Evolutionary conservation across 2,329 filamentous ascomycete species (phyloP), one percentile per base, ranked within the genome.

Genomic region (Beauveria medogensis): DNA sequence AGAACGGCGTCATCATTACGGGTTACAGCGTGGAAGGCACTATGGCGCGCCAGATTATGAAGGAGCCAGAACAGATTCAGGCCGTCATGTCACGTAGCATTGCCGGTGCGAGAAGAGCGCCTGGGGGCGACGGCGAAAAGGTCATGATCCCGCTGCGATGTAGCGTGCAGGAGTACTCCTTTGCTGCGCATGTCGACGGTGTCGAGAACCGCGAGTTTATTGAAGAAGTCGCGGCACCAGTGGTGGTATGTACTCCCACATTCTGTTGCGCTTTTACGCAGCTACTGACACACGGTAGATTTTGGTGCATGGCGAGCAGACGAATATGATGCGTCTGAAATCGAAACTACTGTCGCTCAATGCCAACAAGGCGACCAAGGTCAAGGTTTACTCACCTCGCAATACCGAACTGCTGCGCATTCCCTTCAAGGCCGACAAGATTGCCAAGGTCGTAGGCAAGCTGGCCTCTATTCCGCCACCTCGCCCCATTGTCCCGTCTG

Each of bases 1-100:
- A 94, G 73, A 99, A 99, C 70, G 94, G 93, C n/a, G 91, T 99
- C 48, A 90, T 99, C 67, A 96, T 99, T 73, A 99, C 94, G 0
- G 94, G 94, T 71, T 99, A 99, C 77, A 97, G 92, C 63, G 93
- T 99, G 8, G 94, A 99, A 74, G 94, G 94, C 6, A 99, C 94
- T 0, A 97, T 99, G 93, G 94, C 92, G 3, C 93, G 96, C 74
- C 87, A 94, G 68, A 90, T 99, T 64, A 88, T 97, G 76, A 91
- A 93, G 66, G 94, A 97, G 71, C 94, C 94, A 0, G 92, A 97
- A 63, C 88, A 92, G 69, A 97, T 99, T 62, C 92, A 92, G 63
- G 93, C 93, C 0, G 89, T 97, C 68, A 97, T 96, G 87, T 91
- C 87, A 47, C 81, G 89, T 61, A 85, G 84, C 67, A 81, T 82